Conservation (phyloP, 768 basidiomycete genomes). For the Leccinellum luteum region DNA sequence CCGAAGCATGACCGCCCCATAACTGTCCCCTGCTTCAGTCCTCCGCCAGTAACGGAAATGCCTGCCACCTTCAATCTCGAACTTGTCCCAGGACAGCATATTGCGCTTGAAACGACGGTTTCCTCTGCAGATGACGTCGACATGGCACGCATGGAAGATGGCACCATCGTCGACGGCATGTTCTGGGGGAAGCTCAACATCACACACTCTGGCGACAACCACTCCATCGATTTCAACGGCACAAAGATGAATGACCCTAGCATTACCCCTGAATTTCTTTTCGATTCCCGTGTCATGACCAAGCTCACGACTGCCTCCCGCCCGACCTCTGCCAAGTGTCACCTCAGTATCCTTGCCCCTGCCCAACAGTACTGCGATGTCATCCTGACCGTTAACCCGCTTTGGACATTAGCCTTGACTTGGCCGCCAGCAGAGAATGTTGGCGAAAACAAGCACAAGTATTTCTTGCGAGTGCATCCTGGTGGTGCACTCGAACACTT, state of each 20-base stretch:
- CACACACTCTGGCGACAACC: slow-evolving; percentile 72
- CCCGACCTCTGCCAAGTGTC: slow-evolving; percentile 72
- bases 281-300: slow-evolving; percentile 75
- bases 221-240: slow-evolving; percentile 80
- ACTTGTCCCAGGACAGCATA: slow-evolving; percentile 72
- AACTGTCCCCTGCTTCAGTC: slow-evolving; percentile 30
- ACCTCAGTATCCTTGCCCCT: slow-evolving; percentile 71
- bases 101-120: slow-evolving; percentile 77
- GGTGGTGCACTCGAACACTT: slow-evolving; percentile 87
- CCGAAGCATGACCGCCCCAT: slow-evolving; percentile 11
- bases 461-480: slow-evolving; percentile 79
- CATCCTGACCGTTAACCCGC: slow-evolving; percentile 61
- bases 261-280: slow-evolving; percentile 62
- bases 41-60: slow-evolving; percentile 82
- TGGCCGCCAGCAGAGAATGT: slow-evolving; percentile 77
- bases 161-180: slow-evolving; percentile 77
- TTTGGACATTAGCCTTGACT: slow-evolving; percentile 73
- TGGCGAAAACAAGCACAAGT: slow-evolving; percentile 72
- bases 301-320: slow-evolving; percentile 75
- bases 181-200: slow-evolving; percentile 90
- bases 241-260: slow-evolving; percentile 68
- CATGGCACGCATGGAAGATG: slow-evolving; percentile 91
- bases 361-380: slow-evolving; percentile 79
- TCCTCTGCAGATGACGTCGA: slow-evolving; percentile 79
- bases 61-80: slow-evolving; percentile 82